phyloP scores from a whole-genome alignment of 768 basidiomycete species.

The Lepiota brunneoincarnata region DNA sequence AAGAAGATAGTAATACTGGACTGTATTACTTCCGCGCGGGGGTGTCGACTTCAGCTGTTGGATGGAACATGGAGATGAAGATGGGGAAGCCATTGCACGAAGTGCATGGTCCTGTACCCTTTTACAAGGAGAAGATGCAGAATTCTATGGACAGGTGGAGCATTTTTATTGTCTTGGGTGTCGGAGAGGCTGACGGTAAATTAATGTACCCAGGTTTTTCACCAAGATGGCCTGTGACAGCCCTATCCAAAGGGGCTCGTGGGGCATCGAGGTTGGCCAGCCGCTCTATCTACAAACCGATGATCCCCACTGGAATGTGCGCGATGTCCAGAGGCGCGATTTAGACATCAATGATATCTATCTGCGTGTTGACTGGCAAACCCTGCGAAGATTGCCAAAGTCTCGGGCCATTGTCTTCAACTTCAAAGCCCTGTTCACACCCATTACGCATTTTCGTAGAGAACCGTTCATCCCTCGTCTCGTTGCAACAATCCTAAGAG shows the following conservation, averaged over 20 bases:
- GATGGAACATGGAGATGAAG: conserved; percentile 47
- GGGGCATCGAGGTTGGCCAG: conserved; percentile 49
- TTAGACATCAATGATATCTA: conserved; percentile 38
- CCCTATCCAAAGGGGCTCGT: conserved; percentile 53
- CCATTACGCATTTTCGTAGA: conserved; percentile 36
- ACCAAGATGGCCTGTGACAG: conserved; percentile 43
- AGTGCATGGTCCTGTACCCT: conserved; percentile 46
- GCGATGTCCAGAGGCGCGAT: conserved; percentile 30
- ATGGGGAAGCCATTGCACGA: conserved; percentile 44
- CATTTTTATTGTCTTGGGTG: not conserved
- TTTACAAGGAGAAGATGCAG: conserved; percentile 47
- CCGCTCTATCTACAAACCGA: conserved; percentile 42
- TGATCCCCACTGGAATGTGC: conserved; percentile 32
- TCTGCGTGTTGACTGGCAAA: conserved; percentile 57
- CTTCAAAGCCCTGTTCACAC: conserved; percentile 53
- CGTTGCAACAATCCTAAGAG: conserved; percentile 39
- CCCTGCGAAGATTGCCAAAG: conserved; percentile 44
- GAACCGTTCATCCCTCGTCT: conserved; percentile 49
- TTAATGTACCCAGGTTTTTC: conserved; percentile 35
- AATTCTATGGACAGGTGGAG: conserved; percentile 47
- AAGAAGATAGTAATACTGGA: conserved; percentile 39
- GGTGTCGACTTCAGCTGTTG: conserved; percentile 44
- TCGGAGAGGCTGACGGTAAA: not conserved
- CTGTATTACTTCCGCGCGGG: conserved; percentile 43
- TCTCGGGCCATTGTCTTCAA: conserved; percentile 51